Percentiles rank a stretch among this genome's conserved stretches.
Evolutionary conservation across 1,284 basidiomycete species (phyloP).

Genomic region (Bondarzewia mesenterica): DNA sequence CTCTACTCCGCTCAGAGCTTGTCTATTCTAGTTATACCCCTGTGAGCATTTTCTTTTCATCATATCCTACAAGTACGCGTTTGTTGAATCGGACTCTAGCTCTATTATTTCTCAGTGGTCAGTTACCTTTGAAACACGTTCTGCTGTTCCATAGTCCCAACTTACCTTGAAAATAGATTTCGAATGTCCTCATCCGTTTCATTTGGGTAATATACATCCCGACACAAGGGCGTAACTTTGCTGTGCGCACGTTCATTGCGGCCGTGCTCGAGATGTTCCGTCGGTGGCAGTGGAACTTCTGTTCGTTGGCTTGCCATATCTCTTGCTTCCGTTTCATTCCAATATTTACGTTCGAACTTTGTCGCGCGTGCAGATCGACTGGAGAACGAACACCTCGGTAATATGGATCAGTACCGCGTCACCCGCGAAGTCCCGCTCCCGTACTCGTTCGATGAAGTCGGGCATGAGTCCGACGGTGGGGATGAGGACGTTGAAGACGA

Average conservation of each 20-base stretch:
- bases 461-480: slow-evolving; percentile 26
- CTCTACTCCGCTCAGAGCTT: slow-evolving; percentile 70
- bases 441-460: slow-evolving; percentile 46
- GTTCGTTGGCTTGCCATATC: slow-evolving; percentile 28
- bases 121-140: too few species aligned
- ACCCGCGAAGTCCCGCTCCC: slow-evolving; percentile 73
- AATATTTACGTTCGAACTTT: background rate
- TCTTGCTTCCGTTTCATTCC: slow-evolving; percentile 5
- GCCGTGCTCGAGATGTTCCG: slow-evolving; percentile 75
- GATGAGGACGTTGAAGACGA: slow-evolving; percentile 26
- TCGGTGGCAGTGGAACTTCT: slow-evolving; percentile 90
- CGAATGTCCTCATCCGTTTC: slow-evolving; percentile 74
- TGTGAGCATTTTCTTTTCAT: slow-evolving; percentile 31
- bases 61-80: background rate
- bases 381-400: slow-evolving; percentile 84
- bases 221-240: slow-evolving; percentile 34
- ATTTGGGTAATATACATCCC: slow-evolving; percentile 80
- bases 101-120: slow-evolving; percentile 73
- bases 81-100: too few species aligned
- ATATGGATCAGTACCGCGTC: slow-evolving; percentile 80
- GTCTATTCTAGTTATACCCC: slow-evolving; percentile 55
- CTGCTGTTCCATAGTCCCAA: background rate
- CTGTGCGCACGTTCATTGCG: slow-evolving; percentile 60
- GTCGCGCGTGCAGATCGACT: slow-evolving; percentile 46
- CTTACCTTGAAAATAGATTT: slow-evolving; percentile 31